Conservation (phyloP, 768 basidiomycete genomes). For the Hydnomerulius pinastri region DNA sequence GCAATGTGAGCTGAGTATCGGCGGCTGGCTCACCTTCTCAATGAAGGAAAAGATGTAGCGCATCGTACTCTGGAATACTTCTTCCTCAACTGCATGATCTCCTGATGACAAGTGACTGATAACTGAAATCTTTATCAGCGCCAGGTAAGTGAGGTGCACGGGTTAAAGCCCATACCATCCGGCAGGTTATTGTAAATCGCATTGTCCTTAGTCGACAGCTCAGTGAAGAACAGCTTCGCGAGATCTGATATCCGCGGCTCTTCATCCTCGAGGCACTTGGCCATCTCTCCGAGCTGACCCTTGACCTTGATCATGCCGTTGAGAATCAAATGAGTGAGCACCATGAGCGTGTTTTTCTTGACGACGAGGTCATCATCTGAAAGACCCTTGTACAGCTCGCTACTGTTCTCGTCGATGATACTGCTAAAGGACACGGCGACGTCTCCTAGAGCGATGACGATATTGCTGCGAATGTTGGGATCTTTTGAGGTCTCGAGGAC, state of each 20-base stretch:
- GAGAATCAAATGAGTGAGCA: constrained; percentile 92
- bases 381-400: constrained; percentile 91
- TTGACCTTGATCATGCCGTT: constrained; percentile 99
- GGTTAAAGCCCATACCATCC: constrained; percentile 63
- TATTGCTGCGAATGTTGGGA: constrained; percentile 89
- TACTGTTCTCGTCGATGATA: constrained; percentile 96
- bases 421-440: constrained; percentile 98
- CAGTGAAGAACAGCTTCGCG: constrained; percentile 97
- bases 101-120: constrained; percentile 95
- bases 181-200: constrained; percentile 99
- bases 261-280: constrained; percentile 95
- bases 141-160: not conserved
- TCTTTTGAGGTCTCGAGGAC: constrained; percentile 91
- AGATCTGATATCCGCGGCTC: constrained; percentile 88
- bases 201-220: constrained; percentile 95
- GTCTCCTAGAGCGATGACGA: constrained; percentile 96
- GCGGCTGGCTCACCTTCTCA: constrained; percentile 71
- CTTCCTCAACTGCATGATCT: constrained; percentile 89
- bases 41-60: constrained; percentile 95
- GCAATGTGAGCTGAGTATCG: not conserved
- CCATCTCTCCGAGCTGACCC: constrained; percentile 99
- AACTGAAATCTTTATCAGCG: constrained; percentile 46
- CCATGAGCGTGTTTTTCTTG: constrained; percentile 99
- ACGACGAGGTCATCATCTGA: constrained; percentile 85
- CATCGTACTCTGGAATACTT: constrained; percentile 90